Evolutionary conservation across 805 yeast genomes (phyloP), one percentile per base, ranked within the genome.

Genomic region (Lipomyces lipofer): DNA sequence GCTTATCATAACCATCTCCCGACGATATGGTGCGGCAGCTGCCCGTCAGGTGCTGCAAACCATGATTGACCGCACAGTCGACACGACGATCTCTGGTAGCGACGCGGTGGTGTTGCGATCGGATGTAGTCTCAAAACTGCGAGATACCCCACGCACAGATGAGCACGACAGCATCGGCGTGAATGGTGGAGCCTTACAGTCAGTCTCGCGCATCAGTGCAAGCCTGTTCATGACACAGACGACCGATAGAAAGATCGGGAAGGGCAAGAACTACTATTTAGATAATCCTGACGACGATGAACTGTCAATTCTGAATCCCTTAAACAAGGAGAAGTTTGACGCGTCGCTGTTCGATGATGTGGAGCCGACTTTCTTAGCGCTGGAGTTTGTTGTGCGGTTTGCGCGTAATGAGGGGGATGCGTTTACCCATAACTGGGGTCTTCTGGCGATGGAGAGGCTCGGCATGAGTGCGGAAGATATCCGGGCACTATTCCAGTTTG

Each of bases 401-500:
- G 59, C 59, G 28, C 9, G 47, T 13, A 38, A 22, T 28, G 47
- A 52, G 27, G 46, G 49, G 6, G 56, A 51, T 29, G 15, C 43
- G 22, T 43, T 36, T 13, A 44, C 54, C 4, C 43, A 38, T 25
- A 49, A 50, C 47, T 55, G 59, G 59, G 49, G 56, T 3, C n/a
- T 55, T 17, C 10, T 43, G 5, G 43, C 59, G n/a, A 46, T 55
- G 13, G 56, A 51, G 33, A 30, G 24, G 25, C 28, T 55, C 56
- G 59, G 59, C 32, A 36, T 55, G 43, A 40, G 33, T 25, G 43
- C 46, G n/a, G 36, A 12, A 24, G 56, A 54, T 44, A 46, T 54
- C 15, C 33, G 33, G 12, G 15, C 30, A 8, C 39, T 47, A 5
- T 47, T 47, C 51, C 13, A 29, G 24, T n/a, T n/a, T n/a, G n/a